phyloP scores from a whole-genome alignment of 306 rosid genomes.

The Albizia julibrissin region DNA sequence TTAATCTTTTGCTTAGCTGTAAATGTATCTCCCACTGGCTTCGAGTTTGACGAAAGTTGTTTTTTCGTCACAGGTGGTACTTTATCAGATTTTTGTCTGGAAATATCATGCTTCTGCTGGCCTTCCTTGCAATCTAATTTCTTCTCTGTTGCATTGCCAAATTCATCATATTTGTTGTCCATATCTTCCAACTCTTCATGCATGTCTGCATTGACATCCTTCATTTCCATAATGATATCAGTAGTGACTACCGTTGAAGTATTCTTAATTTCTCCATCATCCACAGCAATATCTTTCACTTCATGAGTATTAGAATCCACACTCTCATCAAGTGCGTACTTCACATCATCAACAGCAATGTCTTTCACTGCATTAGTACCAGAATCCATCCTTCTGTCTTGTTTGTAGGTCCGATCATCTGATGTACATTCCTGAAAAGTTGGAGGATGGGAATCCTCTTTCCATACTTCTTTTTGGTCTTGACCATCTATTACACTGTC shows the following conservation, averaged over 20 bases:
- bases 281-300: constrained; percentile 86
- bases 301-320: constrained; percentile 54
- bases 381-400: constrained; percentile 45
- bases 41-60: constrained; percentile 47
- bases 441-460: constrained; percentile 77
- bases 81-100: constrained; percentile 51
- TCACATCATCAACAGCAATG: constrained; percentile 75
- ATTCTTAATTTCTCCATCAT: constrained; percentile 63
- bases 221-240: constrained; percentile 42
- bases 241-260: constrained; percentile 42
- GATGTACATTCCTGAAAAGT: constrained; percentile 67
- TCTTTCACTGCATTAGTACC: constrained; percentile 66
- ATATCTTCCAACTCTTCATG: constrained; percentile 47
- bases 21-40: constrained; percentile 45
- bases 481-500: constrained; percentile 42
- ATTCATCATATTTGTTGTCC: constrained; percentile 46
- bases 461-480: constrained; percentile 58
- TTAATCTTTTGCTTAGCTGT: constrained; percentile 57
- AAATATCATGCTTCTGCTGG: constrained; percentile 46
- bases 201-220: constrained; percentile 53
- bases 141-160: constrained; percentile 41
- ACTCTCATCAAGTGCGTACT: constrained; percentile 55
- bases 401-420: constrained; percentile 60
- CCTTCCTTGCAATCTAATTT: constrained; percentile 50
- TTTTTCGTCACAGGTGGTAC: constrained; percentile 42